Conservation (phyloP, 805 yeast species). For the Cyberlindnera lachancei region DNA sequence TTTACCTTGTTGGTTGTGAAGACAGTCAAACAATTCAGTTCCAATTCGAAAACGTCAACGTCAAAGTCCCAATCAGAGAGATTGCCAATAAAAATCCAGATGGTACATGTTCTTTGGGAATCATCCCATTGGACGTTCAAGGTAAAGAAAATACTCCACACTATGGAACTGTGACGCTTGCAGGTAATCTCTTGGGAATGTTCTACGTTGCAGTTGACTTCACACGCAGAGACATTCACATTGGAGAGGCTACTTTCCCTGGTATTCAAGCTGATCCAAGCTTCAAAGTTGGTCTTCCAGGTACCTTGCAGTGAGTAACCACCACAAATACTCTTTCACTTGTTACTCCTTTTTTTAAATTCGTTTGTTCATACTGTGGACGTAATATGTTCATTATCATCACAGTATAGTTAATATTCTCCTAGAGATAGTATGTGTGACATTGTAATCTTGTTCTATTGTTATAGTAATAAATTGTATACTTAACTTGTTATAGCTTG, state of each 20-base stretch:
- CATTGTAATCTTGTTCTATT: no score
- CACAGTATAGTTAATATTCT: no score
- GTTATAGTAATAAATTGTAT: no score
- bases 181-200: slow-evolving; percentile 9
- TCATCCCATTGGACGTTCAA: slow-evolving; percentile 3
- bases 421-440: no score
- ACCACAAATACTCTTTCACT: no score
- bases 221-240: slow-evolving; percentile 5
- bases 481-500: no score
- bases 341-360: no score
- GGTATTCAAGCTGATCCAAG: slow-evolving; percentile 6
- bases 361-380: no score
- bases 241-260: slow-evolving; percentile 11
- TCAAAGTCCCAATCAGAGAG: slow-evolving; percentile 6
- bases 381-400: no score
- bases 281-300: background rate
- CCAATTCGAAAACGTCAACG: slow-evolving; percentile 10
- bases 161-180: slow-evolving; percentile 6
- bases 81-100: slow-evolving; percentile 7
- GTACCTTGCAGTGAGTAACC: no score
- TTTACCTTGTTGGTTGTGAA: slow-evolving; percentile 8
- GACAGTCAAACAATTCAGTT: slow-evolving; percentile 2
- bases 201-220: slow-evolving; percentile 10
- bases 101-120: slow-evolving; percentile 10
- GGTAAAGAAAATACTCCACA: no score